Base-by-base conservation (phyloP, 164 flowering plant species). In the Tinospora cordifolia region DNA sequence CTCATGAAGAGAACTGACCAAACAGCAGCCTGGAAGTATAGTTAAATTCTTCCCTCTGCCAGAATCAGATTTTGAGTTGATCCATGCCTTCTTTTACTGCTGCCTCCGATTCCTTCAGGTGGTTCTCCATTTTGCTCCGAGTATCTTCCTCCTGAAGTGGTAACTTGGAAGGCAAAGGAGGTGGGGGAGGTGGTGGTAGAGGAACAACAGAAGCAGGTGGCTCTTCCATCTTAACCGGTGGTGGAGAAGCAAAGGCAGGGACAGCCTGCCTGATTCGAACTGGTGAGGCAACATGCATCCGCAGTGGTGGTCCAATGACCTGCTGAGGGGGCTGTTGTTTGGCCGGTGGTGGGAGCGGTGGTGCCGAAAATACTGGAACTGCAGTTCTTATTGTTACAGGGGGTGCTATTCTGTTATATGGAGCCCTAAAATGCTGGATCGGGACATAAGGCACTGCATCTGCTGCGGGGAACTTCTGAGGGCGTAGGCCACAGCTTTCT, bases 311-410 rank as follows among this genome's bases (percentile, higher is more conserved):
- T 62, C 77, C 83, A 76, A 88, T 77, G 58, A 81, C 72, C 39
- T 64, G 87, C 46, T 84, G 74, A 26, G 80, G 36, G 36, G 36
- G 36, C 36, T 30, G 68, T 27, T 60, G 67, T 10, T 65, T 62
- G 21, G 75, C 22, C 21, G 86, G 82, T 49, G 80, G 81, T 11
- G 84, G 88, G 22, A 71, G 75, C 11, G 85, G 92, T 7, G 93
- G 93, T 36, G 98, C 88, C 27, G 97, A 85, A 80, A 81, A 90
- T 59, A 85, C 89, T 44, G 98, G 98, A 30, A 88, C 81, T 27
- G 88, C 83, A 19, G 82, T 90, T 77, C 98, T 87, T 63, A 90
- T 81, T 3, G 93, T 88, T 71, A 94, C 97, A 66, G 98, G 89
- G 1, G 87, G 97, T 51, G 98, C 97, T 66, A 87, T 71, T 11